Evolutionary conservation across 192 early-diverging fungal species (phyloP).

Genomic region (Backusella morwellensis): DNA sequence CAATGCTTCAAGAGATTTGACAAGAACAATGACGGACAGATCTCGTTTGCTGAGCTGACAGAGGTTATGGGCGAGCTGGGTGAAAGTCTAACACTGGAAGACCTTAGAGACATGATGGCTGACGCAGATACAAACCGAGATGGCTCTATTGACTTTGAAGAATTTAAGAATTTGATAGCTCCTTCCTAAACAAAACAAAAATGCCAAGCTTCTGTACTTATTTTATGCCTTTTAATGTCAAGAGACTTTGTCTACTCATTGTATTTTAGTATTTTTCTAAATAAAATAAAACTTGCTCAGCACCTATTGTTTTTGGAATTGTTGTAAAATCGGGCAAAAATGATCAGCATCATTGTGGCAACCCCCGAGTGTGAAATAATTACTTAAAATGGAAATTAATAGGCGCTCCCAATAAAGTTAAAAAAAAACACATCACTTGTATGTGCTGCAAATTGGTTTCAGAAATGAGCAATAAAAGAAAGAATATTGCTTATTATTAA

Average conservation of each 20-base stretch:
- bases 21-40: slow-evolving; percentile 32
- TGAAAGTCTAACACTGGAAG: slow-evolving; percentile 14
- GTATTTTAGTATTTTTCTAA: background rate
- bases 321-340: background rate
- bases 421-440: background rate
- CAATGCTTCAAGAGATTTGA: slow-evolving; percentile 32
- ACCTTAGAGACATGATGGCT: slow-evolving; percentile 32
- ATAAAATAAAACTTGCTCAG: background rate
- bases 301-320: background rate
- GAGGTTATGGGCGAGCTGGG: slow-evolving; percentile 27
- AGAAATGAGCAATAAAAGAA: no score
- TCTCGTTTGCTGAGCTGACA: slow-evolving; percentile 21
- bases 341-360: background rate
- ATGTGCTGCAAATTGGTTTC: background rate
- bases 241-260: background rate
- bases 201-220: background rate
- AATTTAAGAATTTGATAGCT: slow-evolving; percentile 31
- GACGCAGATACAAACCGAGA: slow-evolving; percentile 34
- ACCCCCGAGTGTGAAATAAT: background rate
- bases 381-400: background rate
- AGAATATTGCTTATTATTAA: no score
- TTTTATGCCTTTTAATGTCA: background rate
- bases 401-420: background rate
- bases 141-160: slow-evolving; percentile 38
- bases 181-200: background rate